phyloP scores from a whole-genome alignment of 192 early-diverging fungal genomes.

The Entophlyctis helioformis region DNA sequence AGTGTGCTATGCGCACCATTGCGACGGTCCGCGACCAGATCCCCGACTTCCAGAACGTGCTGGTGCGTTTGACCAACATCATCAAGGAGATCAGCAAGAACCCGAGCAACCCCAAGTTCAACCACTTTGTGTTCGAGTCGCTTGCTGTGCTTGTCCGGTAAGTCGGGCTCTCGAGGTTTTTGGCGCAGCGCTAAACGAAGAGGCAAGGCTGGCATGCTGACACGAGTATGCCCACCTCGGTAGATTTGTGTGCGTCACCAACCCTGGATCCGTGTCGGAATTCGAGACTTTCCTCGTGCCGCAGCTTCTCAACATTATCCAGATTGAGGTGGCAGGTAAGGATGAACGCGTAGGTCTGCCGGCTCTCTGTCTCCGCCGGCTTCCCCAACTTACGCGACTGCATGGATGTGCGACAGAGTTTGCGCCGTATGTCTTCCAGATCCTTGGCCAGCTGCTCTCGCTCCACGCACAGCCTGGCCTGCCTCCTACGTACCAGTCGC shows the following conservation, averaged over 20 bases:
- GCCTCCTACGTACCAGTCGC: slow-evolving; percentile 55
- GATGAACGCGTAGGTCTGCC: too few relatives aligned
- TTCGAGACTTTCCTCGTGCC: slow-evolving; percentile 83
- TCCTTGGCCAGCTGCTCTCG: slow-evolving; percentile 77
- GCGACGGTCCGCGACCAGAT: slow-evolving; percentile 65
- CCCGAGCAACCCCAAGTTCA: slow-evolving; percentile 96
- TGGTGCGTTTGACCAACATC: slow-evolving; percentile 64
- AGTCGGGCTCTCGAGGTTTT: too few relatives aligned
- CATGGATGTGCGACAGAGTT: slow-evolving; percentile 69
- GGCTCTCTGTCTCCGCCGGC: too few relatives aligned
- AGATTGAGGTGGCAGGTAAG: slow-evolving; percentile 58
- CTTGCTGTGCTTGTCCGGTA: slow-evolving; percentile 72
- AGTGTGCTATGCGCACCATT: slow-evolving; percentile 79
- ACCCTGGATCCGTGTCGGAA: slow-evolving; percentile 50
- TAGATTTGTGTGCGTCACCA: slow-evolving; percentile 69
- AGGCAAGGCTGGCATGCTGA: neutral
- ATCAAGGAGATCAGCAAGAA: slow-evolving; percentile 79
- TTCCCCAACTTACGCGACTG: too few relatives aligned
- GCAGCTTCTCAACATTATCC: slow-evolving; percentile 80
- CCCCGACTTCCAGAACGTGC: slow-evolving; percentile 57
- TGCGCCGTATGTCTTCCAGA: slow-evolving; percentile 94
- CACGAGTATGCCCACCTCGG: neutral
- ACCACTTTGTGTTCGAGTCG: slow-evolving; percentile 92
- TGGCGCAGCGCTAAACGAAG: too few relatives aligned
- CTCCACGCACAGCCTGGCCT: slow-evolving; percentile 56